These are phyloP conservation scores for Cupressus sempervirens DNA, from an alignment of 75 land plant genomes.

Conservation along the genomic window DNA sequence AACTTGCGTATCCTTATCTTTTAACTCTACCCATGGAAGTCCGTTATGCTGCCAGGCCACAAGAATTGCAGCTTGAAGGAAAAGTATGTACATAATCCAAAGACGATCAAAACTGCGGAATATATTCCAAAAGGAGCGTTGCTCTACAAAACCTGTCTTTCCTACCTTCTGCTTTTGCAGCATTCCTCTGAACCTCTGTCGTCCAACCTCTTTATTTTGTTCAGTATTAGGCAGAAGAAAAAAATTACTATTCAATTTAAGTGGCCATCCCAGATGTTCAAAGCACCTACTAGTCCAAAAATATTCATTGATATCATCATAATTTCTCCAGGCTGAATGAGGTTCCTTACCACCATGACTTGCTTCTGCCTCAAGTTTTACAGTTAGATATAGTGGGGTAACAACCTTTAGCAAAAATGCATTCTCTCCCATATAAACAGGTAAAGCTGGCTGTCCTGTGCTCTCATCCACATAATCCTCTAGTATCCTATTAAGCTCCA, in stretches of 20 bases:
- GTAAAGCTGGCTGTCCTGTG: constrained; percentile 41
- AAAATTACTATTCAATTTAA: constrained; percentile 42
- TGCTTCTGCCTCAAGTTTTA: constrained; percentile 51
- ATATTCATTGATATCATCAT: constrained; percentile 89
- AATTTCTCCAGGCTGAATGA: constrained; percentile 90
- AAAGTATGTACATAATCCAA: constrained; percentile 69
- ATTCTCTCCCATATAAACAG: constrained; percentile 46
- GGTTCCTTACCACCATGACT: constrained; percentile 55
- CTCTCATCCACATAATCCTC: constrained; percentile 55
- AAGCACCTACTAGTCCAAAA: constrained; percentile 73
- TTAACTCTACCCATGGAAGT: constrained; percentile 60
- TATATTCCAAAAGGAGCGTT: constrained; percentile 82
- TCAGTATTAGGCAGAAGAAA: constrained; percentile 28
- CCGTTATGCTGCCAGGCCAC: constrained; percentile 39
- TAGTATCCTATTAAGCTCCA: constrained; percentile 62
- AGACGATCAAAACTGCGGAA: constrained; percentile 83
- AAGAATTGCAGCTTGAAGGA: constrained; percentile 58
- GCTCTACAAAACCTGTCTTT: constrained; percentile 94
- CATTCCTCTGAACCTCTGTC: constrained; percentile 17
- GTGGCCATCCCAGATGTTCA: constrained; percentile 60
- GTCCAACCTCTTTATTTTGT: not conserved
- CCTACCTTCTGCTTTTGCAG: constrained; percentile 44
- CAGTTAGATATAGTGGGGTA: constrained; percentile 61
- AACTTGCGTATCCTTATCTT: constrained; percentile 41
- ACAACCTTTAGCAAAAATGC: constrained; percentile 61